Evolutionary conservation across 2,329 filamentous ascomycete species (phyloP).

Genomic region (Biscogniauxia marginata): DNA sequence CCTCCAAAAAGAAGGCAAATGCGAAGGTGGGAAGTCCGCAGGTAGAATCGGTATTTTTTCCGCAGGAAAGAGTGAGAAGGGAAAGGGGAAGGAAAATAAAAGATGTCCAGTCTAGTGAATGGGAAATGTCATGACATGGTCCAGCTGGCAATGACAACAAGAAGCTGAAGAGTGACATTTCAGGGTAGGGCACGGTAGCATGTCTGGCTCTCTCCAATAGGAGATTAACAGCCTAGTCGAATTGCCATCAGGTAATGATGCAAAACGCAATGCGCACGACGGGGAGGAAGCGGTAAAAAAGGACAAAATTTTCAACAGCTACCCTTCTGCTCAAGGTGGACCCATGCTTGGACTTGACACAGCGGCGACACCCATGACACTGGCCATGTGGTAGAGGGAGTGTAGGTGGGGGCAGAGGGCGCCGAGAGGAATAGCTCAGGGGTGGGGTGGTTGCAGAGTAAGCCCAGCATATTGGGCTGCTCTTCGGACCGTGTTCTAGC

Average conservation of each 20-base stretch:
- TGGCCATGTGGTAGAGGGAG: slow-evolving; percentile 32
- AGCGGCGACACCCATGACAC: slow-evolving; percentile 24
- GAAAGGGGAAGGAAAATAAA: slow-evolving; percentile 2
- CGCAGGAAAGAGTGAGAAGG: slow-evolving; percentile 3
- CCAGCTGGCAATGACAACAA: slow-evolving; percentile 1
- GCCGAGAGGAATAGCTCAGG: slow-evolving; percentile 25
- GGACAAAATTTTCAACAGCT: slow-evolving; percentile 27
- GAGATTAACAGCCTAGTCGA: background rate
- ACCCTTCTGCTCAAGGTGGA: slow-evolving; percentile 23
- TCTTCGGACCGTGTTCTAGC: slow-evolving; percentile 29
- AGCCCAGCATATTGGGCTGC: slow-evolving; percentile 30
- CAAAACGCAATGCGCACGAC: slow-evolving; percentile 14
- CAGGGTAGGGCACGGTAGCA: slow-evolving; percentile 4
- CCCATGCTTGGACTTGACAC: slow-evolving; percentile 8
- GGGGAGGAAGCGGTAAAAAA: slow-evolving; percentile 22
- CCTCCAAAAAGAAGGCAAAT: background rate
- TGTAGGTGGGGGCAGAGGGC: slow-evolving; percentile 26
- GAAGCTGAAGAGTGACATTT: slow-evolving; percentile 17
- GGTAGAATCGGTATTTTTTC: slow-evolving; percentile 6
- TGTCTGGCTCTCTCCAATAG: background rate
- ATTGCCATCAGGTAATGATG: slow-evolving; percentile 7
- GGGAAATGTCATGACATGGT: slow-evolving; percentile 5
- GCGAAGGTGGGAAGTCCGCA: slow-evolving; percentile 3
- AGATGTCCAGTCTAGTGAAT: background rate
- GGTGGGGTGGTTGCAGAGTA: slow-evolving; percentile 27